Evolutionary conservation across 768 basidiomycete genomes (phyloP).

Genomic region (Agrocybe praecox): DNA sequence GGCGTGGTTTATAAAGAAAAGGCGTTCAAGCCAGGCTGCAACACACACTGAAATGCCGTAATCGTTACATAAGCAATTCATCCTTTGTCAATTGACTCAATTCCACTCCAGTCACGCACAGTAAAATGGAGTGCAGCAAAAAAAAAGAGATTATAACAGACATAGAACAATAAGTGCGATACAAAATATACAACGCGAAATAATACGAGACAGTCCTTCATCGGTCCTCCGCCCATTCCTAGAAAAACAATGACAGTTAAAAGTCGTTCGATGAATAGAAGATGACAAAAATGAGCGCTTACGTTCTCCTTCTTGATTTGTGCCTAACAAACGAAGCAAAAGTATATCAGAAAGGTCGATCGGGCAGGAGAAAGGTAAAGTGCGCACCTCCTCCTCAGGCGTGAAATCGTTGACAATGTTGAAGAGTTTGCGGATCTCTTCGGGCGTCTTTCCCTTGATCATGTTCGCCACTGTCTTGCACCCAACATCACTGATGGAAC

Average conservation of each 20-base stretch:
- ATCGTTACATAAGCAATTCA: conserved; percentile 16
- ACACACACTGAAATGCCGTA: conserved; percentile 7
- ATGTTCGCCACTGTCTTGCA: conserved; percentile 99
- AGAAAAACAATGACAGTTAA: conserved; percentile 18
- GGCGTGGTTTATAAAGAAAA: conserved; percentile 9
- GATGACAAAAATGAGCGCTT: conserved; percentile 32
- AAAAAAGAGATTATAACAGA: conserved; percentile 11
- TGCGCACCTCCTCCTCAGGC: conserved; percentile 92
- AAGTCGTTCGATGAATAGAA: neutral
- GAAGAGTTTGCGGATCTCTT: conserved; percentile 98
- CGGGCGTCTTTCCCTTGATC: conserved; percentile 99
- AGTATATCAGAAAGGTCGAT: conserved; percentile 9
- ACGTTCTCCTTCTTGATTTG: conserved; percentile 99
- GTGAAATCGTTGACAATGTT: conserved; percentile 99
- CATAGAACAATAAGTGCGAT: conserved; percentile 22
- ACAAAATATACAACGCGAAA: conserved; percentile 14
- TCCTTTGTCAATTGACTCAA: neutral
- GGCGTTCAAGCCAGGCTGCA: neutral
- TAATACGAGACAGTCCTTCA: conserved; percentile 38
- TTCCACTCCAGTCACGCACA: neutral
- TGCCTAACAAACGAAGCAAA: conserved; percentile 48
- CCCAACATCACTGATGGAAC: conserved; percentile 80
- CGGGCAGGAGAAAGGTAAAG: conserved; percentile 4
- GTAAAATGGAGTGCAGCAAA: neutral
- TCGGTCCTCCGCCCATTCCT: conserved; percentile 96